Percentiles rank a stretch among this genome's conserved stretches.
These are phyloP conservation scores for Colletotrichum melonis DNA, from an alignment of 2,329 filamentous ascomycete species.

Conservation along the genomic window DNA sequence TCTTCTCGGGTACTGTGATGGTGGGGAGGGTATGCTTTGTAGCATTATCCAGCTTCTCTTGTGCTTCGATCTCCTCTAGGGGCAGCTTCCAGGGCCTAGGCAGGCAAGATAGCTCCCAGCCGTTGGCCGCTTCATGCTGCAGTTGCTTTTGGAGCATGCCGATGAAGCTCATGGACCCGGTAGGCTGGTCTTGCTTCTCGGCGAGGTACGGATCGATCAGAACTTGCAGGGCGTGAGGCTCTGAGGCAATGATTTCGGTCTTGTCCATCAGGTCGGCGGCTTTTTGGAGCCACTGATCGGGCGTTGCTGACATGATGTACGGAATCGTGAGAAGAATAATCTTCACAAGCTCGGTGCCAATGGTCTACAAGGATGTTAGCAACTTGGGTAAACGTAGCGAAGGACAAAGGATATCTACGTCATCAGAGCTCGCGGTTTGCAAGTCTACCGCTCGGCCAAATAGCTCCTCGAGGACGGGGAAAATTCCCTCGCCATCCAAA, in stretches of 20 bases:
- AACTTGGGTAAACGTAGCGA: not conserved
- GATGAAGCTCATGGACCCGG: conserved; percentile 76
- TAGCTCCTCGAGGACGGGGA: conserved; percentile 87
- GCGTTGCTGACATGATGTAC: conserved; percentile 83
- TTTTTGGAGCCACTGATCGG: conserved; percentile 76
- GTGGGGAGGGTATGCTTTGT: conserved; percentile 83
- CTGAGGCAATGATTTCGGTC: conserved; percentile 93
- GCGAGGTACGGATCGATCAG: conserved; percentile 87
- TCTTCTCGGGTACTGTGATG: conserved; percentile 79
- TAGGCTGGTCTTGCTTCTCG: conserved; percentile 71
- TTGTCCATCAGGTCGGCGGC: conserved; percentile 87
- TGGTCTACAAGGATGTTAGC: conserved; percentile 56
- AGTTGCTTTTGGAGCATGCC: conserved; percentile 88
- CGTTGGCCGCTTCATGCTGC: conserved; percentile 77
- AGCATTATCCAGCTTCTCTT: conserved; percentile 67
- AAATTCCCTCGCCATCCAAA: conserved; percentile 86
- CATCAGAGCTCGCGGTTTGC: conserved; percentile 92
- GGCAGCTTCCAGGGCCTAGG: conserved; percentile 77
- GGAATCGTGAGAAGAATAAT: conserved; percentile 95
- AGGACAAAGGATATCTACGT: conserved; percentile 67
- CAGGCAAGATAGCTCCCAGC: conserved; percentile 79
- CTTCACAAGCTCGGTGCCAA: conserved; percentile 90
- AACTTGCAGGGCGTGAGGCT: conserved; percentile 85
- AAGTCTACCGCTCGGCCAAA: conserved; percentile 91
- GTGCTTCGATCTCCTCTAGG: conserved; percentile 68